Base-by-base conservation (phyloP, 2,329 filamentous ascomycete genomes). In the Phyllosticta citribraziliensis region DNA sequence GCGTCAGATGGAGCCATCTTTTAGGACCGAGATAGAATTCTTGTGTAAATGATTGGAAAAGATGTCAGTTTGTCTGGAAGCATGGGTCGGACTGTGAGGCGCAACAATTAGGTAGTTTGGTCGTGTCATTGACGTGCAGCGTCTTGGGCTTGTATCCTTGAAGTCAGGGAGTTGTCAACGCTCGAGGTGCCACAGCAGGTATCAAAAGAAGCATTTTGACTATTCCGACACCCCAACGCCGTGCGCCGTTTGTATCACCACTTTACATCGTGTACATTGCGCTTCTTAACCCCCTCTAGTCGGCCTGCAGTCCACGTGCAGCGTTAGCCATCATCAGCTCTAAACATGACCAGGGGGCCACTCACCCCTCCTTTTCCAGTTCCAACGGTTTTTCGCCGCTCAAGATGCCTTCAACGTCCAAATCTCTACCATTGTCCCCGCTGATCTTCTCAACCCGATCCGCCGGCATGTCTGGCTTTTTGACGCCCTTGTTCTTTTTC, bases 381-480 rank as follows among this genome's bases (percentile, higher is more conserved):
- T 65, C 63, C 24, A 63, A 40, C 33, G 57, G 61, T 52, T 58
- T 50, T 20, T 58, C 54, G 51, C 61, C 61, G 27, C 52, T 55
- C 19, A 55, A 22, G n/a, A 62, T 59, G 47, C 60, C 55, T 56
- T 24, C 60, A 58, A 70, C 54, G 64, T 70, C 66, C 35, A 70
- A 68, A 54, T 70, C 66, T 56, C 70, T 56, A 12, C 70, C 70
- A 60, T 67, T 70, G 22, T 58, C 53, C 51, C 65, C 66, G 19
- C 64, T 66, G 27, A 68, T 56, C 64, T 64, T 67, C 64, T 70
- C 69, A 53, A 68, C 67, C 24, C 63, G 58, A 58, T 67, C 66
- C 25, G 62, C 59, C 51, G 66, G 67, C 68, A 70, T 72, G 52
- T 67, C 67, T 22, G 66, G 65, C 64, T 70, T 70, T 52, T 62